Base-by-base conservation (phyloP, 179 eudicot species). In the Sideroxylon spinosum region DNA sequence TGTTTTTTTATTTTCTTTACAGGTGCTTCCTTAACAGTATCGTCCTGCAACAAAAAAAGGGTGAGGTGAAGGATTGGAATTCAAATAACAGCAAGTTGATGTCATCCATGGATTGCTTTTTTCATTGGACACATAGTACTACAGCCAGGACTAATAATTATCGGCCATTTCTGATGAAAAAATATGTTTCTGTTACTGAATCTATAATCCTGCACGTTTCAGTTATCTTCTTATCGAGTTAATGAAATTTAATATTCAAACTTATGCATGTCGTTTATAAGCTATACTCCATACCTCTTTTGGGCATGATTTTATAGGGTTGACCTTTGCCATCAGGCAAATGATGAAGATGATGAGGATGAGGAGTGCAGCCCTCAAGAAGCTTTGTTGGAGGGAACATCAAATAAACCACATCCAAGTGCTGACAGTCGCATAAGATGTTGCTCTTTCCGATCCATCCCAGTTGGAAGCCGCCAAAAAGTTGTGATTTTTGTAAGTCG, bases 301-400 rank as follows among this genome's bases (percentile, higher is more conserved):
- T 82, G 83, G 80, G 69, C 66, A 79, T 76, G 78, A 29, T 83
- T 81, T 78, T 86, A 76, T 72, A 95, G 98, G 98, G 90, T 93
- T 78, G 97, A 93, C 86, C 90, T 93, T 79, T 95, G 98, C 87
- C 97, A 95, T 86, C 98, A 93, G 86, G 78, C 88, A 80, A 90
- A 91, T 84, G 93, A 93, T 59, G 93, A 92, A 64, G 98, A 95
- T 53, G 98, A 94, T n/a, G 97, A 94, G 29, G 93, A 88, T 50
- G 90, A 87, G 63, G 91, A 81, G 59, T 81, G 81, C 81, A 86
- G 88, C 81, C 82, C 91, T 76, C 90, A 57, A 71, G 90, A 89
- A 83, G 78, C 86, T 77, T 83, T 95, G 82, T 78, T 95, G 80
- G 93, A 87, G 74, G 87, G 86, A 82, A 72, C 69, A 67, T 64